Conservation (phyloP, 306 rosid genomes). For the Rosa persica region DNA sequence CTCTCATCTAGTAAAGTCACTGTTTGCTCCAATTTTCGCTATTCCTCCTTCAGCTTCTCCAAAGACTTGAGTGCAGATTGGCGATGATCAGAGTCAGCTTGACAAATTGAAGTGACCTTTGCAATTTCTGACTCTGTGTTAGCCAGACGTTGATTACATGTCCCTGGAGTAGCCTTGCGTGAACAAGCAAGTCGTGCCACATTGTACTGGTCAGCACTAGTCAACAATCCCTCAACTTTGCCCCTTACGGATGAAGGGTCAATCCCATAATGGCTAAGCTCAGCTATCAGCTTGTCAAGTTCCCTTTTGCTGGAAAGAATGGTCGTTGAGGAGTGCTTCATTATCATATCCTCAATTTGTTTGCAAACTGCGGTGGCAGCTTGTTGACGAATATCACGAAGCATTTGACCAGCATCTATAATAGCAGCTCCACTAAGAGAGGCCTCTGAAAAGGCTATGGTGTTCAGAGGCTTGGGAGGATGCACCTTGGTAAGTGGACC, state of each 20-base stretch:
- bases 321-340: not conserved
- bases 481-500: too few species aligned
- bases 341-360: too few species aligned
- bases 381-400: not conserved
- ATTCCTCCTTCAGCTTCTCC: not conserved
- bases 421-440: not conserved
- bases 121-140: too few species aligned
- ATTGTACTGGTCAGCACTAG: not conserved
- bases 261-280: not conserved
- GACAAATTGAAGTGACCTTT: too few species aligned
- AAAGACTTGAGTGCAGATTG: too few species aligned
- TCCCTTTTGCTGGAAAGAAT: not conserved
- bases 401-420: not conserved
- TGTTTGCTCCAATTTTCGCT: too few species aligned
- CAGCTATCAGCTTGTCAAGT: not conserved
- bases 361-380: not conserved
- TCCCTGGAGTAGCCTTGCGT: not conserved
- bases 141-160: not conserved
- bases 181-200: not conserved
- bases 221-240: not conserved
- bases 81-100: too few species aligned
- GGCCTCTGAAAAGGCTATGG: not conserved
- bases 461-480: too few species aligned
- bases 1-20: too few species aligned
- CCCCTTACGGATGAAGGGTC: not conserved